phyloP scores from a whole-genome alignment of 345 rosid genomes.

The Syzygium aqueum region DNA sequence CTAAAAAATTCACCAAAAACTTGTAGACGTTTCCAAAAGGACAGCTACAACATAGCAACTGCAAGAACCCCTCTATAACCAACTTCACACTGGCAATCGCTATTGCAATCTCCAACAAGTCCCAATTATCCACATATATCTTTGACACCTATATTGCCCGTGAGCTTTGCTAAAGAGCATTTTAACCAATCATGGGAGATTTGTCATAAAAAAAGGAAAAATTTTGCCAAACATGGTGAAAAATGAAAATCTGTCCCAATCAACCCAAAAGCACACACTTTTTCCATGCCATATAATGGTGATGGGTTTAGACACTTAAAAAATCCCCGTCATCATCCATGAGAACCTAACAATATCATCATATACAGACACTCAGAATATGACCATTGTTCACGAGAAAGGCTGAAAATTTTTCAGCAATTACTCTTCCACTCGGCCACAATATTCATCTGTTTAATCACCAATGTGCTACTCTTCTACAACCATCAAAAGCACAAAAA shows the following conservation, averaged over 20 bases:
- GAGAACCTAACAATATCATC: background rate
- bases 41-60: background rate
- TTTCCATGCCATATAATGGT: background rate
- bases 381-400: background rate
- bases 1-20: background rate
- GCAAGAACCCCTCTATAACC: background rate
- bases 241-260: background rate
- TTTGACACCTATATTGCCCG: background rate
- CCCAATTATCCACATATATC: background rate
- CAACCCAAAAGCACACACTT: background rate
- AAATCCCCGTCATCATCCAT: background rate
- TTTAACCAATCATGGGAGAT: background rate
- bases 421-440: background rate
- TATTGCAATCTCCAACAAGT: background rate
- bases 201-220: background rate
- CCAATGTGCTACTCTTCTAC: background rate
- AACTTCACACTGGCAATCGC: background rate
- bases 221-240: background rate
- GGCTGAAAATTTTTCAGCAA: background rate
- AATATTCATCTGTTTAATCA: background rate
- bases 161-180: background rate
- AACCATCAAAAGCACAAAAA: background rate
- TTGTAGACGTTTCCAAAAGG: background rate
- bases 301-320: background rate
- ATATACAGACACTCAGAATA: background rate